These are phyloP conservation scores for Urtica urens DNA, from an alignment of 306 rosid genomes.

Conservation along the genomic window DNA sequence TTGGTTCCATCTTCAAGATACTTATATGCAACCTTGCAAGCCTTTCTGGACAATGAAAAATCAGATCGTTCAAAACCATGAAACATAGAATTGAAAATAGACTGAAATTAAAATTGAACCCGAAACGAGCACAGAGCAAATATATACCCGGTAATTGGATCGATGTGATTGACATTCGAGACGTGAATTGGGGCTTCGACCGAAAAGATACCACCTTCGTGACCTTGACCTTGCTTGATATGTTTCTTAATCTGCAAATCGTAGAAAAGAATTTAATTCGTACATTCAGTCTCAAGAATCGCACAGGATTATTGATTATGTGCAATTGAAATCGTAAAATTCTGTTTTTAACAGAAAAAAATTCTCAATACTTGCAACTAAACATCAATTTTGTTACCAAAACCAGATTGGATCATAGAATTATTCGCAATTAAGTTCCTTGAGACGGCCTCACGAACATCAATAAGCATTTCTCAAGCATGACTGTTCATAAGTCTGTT, in stretches of 20 bases:
- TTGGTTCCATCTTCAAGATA: conserved; percentile 94
- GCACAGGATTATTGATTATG: no score
- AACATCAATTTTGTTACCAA: no score
- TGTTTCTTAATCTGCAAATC: conserved; percentile 70
- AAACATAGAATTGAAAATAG: neutral
- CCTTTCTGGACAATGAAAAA: conserved; percentile 43
- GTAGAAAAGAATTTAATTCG: neutral
- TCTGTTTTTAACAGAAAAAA: no score
- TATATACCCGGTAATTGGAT: conserved; percentile 69
- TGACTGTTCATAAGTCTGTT: no score
- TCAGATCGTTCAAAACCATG: neutral
- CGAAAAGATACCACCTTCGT: conserved; percentile 87
- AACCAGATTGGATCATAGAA: no score
- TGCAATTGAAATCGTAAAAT: no score
- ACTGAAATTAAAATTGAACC: neutral
- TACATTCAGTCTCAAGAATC: no score
- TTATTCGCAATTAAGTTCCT: no score
- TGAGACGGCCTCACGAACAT: no score
- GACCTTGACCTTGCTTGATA: conserved; percentile 93
- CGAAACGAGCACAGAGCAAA: neutral
- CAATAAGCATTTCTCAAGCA: no score
- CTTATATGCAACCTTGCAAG: conserved; percentile 68
- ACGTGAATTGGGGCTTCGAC: conserved; percentile 94
- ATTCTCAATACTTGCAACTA: no score
- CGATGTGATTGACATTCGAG: conserved; percentile 79